Base-by-base conservation (phyloP, 257 asterid genomes). In the Plantago elongata region DNA sequence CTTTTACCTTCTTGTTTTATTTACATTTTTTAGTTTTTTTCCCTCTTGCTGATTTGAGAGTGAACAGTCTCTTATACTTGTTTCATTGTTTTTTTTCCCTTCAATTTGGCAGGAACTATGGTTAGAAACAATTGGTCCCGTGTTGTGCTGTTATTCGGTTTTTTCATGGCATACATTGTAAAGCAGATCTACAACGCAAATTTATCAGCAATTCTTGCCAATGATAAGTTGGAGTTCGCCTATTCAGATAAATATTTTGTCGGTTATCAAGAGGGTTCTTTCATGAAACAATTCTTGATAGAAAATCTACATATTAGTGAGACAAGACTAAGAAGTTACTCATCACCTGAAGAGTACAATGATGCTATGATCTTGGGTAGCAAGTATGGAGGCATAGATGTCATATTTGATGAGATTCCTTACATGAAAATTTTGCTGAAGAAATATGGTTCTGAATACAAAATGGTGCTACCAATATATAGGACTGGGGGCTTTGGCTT, bases 221-320 rank as follows among this genome's bases (percentile, higher is more conserved):
- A 73, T 0, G 78, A 74, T 65, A 83, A 71, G 50, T 58, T 80
- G n/a, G 34, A 70, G 11, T 72, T 72, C n/a, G 65, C 50, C 12
- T 40, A 64, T 66, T 68, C 76, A 0, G 68, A 71, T 9, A 57
- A 72, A 9, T 60, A 60, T 13, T 29, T 43, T 14, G 56, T 75
- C 14, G 86, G 83, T 22, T 66, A 13, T 64, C 76, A 77, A 9
- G 59, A 58, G 40, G 83, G 76, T 50, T 75, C 81, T 13, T 77
- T 78, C 18, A 73, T 72, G 30, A 58, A 12, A 56, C 30, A 38
- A 1, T 73, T 67, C 13, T 44, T 81, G 30, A 57, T 17, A 9
- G 15, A 51, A 0, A 62, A 44, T 0, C 71, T 75, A 17, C 47
- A 62, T 17, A 58, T 81, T 5, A 9, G 51, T 1, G 67, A 11